Evolutionary conservation across 106 monocot genomes (phyloP).

Genomic region (Dactylorhiza incarnata): DNA sequence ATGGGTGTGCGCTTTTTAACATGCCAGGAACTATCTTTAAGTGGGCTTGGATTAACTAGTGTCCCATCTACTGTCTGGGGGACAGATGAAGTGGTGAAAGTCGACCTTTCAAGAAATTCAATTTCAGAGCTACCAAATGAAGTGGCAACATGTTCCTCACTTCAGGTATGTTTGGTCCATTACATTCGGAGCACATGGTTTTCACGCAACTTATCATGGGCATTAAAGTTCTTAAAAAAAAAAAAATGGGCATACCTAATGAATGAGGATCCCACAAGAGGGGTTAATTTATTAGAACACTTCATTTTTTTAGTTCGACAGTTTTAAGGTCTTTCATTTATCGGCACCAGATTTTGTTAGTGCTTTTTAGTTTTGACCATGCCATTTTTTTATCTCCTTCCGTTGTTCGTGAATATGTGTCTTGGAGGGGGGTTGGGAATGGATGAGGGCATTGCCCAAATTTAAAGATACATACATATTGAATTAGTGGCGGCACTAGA

Average conservation of each 20-base stretch:
- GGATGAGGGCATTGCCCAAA: no score
- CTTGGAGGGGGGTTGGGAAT: no score
- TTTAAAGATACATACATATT: no score
- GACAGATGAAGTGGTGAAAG: slow-evolving; percentile 59
- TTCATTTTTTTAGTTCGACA: no score
- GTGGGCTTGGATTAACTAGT: slow-evolving; percentile 60
- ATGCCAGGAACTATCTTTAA: slow-evolving; percentile 68
- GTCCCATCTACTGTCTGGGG: slow-evolving; percentile 74
- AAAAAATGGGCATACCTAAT: neutral
- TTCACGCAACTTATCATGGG: neutral
- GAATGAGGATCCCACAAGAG: neutral
- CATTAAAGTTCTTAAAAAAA: neutral
- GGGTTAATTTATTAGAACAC: no score
- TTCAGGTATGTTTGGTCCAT: slow-evolving; percentile 42
- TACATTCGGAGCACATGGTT: neutral
- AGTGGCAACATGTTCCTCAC: slow-evolving; percentile 48
- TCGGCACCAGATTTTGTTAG: no score
- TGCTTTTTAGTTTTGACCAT: no score
- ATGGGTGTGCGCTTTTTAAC: neutral
- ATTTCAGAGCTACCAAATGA: slow-evolving; percentile 62
- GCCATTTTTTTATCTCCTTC: no score
- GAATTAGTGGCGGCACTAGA: no score
- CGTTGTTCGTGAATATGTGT: no score
- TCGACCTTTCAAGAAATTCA: slow-evolving; percentile 87
- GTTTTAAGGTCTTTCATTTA: no score